phyloP scores from a whole-genome alignment of 1,284 basidiomycete genomes.

The Phellopilus nigrolimitatus region DNA sequence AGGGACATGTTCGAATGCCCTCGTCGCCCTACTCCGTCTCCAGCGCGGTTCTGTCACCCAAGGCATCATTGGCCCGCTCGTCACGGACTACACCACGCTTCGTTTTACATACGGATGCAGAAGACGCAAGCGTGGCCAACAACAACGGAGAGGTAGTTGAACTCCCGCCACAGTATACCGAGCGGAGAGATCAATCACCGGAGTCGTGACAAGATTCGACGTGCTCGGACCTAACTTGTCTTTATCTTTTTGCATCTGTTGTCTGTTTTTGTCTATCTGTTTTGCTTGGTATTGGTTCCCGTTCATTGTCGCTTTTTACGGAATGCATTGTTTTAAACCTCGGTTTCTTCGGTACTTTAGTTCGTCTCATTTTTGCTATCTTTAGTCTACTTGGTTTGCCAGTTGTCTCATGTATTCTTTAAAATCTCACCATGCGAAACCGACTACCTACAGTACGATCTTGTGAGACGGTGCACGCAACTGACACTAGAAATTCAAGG shows the following conservation, averaged over 20 bases:
- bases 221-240: no score
- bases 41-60: not conserved
- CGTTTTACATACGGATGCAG: slow-evolving; percentile 66
- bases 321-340: no score
- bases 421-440: no score
- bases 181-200: slow-evolving; percentile 33
- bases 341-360: no score
- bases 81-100: slow-evolving; percentile 45
- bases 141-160: slow-evolving; percentile 58
- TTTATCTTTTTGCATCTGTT: no score
- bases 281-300: not conserved
- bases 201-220: slow-evolving; percentile 1
- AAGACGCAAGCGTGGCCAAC: slow-evolving; percentile 46
- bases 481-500: no score
- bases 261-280: no score
- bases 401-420: no score
- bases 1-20: slow-evolving; percentile 2
- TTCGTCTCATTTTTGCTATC: no score
- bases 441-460: no score
- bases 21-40: slow-evolving; percentile 6
- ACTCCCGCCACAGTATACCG: slow-evolving; percentile 70
- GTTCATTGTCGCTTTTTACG: slow-evolving; percentile 3
- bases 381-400: no score
- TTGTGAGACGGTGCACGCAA: no score
- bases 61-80: slow-evolving; percentile 44